Evolutionary conservation across 73 alveolate species (phyloP).

Genomic region (Urostyla sp.): DNA sequence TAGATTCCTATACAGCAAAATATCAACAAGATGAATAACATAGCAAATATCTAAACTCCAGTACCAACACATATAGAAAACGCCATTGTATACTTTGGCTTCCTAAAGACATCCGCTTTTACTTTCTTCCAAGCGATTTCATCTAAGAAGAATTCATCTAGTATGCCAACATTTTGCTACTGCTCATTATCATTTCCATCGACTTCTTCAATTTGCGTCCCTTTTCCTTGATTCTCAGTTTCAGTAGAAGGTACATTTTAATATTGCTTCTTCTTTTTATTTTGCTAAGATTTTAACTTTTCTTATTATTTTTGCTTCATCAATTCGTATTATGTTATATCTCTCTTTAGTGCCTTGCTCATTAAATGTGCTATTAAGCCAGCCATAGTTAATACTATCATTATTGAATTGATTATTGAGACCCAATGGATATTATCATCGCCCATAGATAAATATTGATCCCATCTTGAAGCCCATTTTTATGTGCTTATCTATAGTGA

Average conservation of each 20-base stretch:
- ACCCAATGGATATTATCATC: conserved; percentile 28
- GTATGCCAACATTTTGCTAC: neutral
- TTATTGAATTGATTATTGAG: neutral
- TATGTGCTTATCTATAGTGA: neutral
- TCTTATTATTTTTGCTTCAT: conserved; percentile 22
- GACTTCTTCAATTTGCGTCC: neutral
- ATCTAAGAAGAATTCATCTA: conserved; percentile 6
- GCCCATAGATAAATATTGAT: conserved; percentile 6
- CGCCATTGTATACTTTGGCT: conserved; percentile 4
- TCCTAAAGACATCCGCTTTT: conserved; percentile 52
- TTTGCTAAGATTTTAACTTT: neutral
- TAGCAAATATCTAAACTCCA: conserved; percentile 27
- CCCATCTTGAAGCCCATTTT: conserved; percentile 45
- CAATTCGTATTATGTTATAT: conserved; percentile 1
- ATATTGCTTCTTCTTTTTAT: neutral
- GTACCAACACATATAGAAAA: conserved; percentile 41
- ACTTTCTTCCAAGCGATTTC: conserved; percentile 63
- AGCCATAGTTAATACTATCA: conserved; percentile 16
- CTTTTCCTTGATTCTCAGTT: neutral
- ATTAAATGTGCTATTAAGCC: conserved; percentile 13
- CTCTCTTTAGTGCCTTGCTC: conserved; percentile 51
- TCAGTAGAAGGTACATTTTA: neutral
- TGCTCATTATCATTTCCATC: conserved; percentile 5
- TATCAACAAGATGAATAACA: conserved; percentile 15
- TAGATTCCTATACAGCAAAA: conserved; percentile 8